Evolutionary conservation across 1,139 yeast species (phyloP).

Genomic region (Nematodospora anomalae): DNA sequence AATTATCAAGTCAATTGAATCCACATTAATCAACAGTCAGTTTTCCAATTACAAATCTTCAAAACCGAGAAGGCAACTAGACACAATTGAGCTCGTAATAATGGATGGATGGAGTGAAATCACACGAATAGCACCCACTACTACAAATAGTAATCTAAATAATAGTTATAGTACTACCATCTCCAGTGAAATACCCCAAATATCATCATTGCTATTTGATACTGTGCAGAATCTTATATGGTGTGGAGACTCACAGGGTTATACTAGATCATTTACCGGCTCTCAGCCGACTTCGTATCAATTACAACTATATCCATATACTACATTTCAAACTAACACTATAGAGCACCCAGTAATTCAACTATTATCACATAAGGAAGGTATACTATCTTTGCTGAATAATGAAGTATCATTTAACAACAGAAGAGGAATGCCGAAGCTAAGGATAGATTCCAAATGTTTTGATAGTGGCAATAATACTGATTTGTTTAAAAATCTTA

Average conservation of each 20-base stretch:
- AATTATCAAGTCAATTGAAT: too few species aligned
- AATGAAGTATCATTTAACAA: conserved; percentile 54
- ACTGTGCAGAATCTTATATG: conserved; percentile 71
- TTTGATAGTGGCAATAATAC: conserved; percentile 30
- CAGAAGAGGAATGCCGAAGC: conserved; percentile 55
- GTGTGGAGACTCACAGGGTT: conserved; percentile 70
- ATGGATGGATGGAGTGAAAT: conserved; percentile 48
- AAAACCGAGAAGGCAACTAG: too few species aligned
- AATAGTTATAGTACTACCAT: too few species aligned
- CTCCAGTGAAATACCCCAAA: conserved; percentile 6
- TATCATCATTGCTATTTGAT: conserved; percentile 60
- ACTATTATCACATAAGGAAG: conserved; percentile 53
- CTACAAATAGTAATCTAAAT: neutral
- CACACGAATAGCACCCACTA: conserved; percentile 16
- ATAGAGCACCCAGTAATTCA: conserved; percentile 45
- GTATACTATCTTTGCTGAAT: conserved; percentile 57
- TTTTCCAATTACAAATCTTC: too few species aligned
- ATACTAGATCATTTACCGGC: conserved; percentile 32
- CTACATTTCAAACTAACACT: conserved; percentile 49
- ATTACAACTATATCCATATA: conserved; percentile 44
- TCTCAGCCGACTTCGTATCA: conserved; percentile 15
- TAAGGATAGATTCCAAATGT: conserved; percentile 30
- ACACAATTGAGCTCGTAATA: too few species aligned
- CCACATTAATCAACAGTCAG: too few species aligned
- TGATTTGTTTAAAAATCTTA: conserved; percentile 25